Conservation (phyloP, 495 filamentous ascomycete genomes). For the Neurospora sp. region DNA sequence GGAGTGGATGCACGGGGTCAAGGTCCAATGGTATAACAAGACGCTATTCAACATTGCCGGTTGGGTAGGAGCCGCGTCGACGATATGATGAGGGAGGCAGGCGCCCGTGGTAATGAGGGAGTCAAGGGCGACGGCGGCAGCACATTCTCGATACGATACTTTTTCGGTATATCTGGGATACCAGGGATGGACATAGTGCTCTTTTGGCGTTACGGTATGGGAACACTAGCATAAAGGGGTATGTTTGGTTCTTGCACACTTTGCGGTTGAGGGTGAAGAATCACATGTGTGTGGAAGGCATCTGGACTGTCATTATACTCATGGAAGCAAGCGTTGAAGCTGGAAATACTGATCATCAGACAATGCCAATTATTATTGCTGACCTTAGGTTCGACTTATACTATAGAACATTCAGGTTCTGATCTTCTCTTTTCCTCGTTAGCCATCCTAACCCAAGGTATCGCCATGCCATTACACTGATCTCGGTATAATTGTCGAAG, state of each 20-base stretch:
- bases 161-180: not conserved
- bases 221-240: not conserved
- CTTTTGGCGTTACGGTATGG: not conserved
- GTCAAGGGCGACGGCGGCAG: not conserved
- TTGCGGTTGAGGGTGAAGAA: not conserved
- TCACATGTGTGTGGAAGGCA: not conserved
- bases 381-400: not conserved
- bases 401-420: not conserved
- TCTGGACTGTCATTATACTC: not conserved
- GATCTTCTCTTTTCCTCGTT: not conserved
- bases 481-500: not conserved
- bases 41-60: conserved; percentile 54
- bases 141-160: not conserved
- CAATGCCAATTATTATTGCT: not conserved
- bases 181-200: not conserved
- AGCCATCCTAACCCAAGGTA: not conserved
- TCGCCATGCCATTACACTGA: not conserved
- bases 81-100: conserved; percentile 46
- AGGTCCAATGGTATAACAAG: conserved; percentile 42
- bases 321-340: not conserved
- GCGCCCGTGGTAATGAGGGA: not conserved
- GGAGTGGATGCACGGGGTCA: conserved; percentile 47
- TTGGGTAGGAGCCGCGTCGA: conserved; percentile 58
- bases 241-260: not conserved
- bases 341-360: not conserved